Evolutionary conservation across 129 eudicot genomes (phyloP).

Genomic region (Flaveria ramosissima): DNA sequence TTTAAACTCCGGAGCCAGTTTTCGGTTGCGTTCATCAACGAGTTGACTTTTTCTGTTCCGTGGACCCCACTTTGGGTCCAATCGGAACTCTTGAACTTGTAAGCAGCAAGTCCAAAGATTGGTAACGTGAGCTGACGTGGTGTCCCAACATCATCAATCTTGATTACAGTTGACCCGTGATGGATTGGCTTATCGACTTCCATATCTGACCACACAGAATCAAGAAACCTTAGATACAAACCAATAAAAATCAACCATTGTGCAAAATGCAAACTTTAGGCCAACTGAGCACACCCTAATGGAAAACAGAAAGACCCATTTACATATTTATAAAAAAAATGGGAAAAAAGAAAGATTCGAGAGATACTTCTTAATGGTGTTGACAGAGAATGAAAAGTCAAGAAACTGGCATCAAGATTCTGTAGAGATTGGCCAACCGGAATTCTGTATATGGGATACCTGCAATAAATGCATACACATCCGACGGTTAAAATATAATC

Average conservation of each 20-base stretch:
- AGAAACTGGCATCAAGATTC: constrained; percentile 89
- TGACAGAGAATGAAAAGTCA: constrained; percentile 88
- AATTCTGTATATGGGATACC: constrained; percentile 97
- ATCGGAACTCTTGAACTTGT: constrained; percentile 71
- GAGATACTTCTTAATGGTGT: constrained; percentile 58
- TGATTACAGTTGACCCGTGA: constrained; percentile 39
- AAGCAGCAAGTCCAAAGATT: constrained; percentile 78
- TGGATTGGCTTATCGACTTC: constrained; percentile 36
- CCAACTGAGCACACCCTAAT: neutral
- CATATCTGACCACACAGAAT: constrained; percentile 38
- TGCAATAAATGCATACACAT: constrained; percentile 27
- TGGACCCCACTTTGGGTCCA: constrained; percentile 61
- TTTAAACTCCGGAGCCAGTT: constrained; percentile 76
- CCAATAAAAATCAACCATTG: neutral
- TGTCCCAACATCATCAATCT: constrained; percentile 34
- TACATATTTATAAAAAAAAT: neutral
- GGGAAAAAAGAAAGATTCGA: constrained; percentile 6
- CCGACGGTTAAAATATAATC: neutral
- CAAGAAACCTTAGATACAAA: neutral
- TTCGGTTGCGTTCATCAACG: constrained; percentile 65
- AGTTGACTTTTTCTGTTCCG: constrained; percentile 58
- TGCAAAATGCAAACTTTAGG: neutral
- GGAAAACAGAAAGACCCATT: constrained; percentile 13
- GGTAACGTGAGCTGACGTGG: constrained; percentile 48
- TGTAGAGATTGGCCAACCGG: constrained; percentile 85